These are phyloP conservation scores for Candida pini DNA, from an alignment of 805 yeast species.

Conservation along the genomic window DNA sequence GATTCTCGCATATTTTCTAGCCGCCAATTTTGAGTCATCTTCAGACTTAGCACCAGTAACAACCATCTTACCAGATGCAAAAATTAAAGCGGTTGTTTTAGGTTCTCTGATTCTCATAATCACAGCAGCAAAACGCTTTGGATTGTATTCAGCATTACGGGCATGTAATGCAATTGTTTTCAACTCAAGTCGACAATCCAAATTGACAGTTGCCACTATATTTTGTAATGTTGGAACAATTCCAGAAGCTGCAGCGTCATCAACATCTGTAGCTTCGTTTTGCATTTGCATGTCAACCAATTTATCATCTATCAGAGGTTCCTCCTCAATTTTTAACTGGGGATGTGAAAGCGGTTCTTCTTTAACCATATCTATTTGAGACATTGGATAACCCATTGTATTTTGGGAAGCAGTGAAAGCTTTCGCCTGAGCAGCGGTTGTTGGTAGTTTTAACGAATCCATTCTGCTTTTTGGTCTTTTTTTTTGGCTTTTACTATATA, in stretches of 20 bases:
- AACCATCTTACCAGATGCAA: slow-evolving; percentile 99
- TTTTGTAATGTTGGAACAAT: slow-evolving; percentile 94
- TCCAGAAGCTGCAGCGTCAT: slow-evolving; percentile 81
- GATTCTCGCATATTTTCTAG: slow-evolving; percentile 95
- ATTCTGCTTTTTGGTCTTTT: slow-evolving; percentile 32
- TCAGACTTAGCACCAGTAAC: slow-evolving; percentile 99
- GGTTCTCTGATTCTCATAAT: slow-evolving; percentile 99
- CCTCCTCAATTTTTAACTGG: slow-evolving; percentile 1
- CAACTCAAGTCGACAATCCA: slow-evolving; percentile 92
- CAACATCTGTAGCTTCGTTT: slow-evolving; percentile 29
- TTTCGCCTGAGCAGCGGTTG: slow-evolving; percentile 72
- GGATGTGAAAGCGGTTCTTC: slow-evolving; percentile 10
- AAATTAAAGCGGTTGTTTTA: slow-evolving; percentile 93
- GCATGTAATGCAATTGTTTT: slow-evolving; percentile 98
- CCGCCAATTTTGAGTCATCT: slow-evolving; percentile 96
- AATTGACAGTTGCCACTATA: slow-evolving; percentile 95
- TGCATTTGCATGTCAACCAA: slow-evolving; percentile 11
- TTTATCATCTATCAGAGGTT: slow-evolving; percentile 18
- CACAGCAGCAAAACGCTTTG: slow-evolving; percentile 98
- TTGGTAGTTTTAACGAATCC: slow-evolving; percentile 73
- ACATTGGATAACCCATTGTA: slow-evolving; percentile 59
- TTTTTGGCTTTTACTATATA: too few species aligned
- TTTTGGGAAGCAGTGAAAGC: slow-evolving; percentile 65
- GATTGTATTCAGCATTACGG: slow-evolving; percentile 98
- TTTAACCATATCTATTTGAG: slow-evolving; percentile 26